A percentile compares a stretch with the other conserved stretches of the same genome.
These are phyloP conservation scores for Neurospora sp. DNA, from an alignment of 495 filamentous ascomycete species.

Conservation along the genomic window DNA sequence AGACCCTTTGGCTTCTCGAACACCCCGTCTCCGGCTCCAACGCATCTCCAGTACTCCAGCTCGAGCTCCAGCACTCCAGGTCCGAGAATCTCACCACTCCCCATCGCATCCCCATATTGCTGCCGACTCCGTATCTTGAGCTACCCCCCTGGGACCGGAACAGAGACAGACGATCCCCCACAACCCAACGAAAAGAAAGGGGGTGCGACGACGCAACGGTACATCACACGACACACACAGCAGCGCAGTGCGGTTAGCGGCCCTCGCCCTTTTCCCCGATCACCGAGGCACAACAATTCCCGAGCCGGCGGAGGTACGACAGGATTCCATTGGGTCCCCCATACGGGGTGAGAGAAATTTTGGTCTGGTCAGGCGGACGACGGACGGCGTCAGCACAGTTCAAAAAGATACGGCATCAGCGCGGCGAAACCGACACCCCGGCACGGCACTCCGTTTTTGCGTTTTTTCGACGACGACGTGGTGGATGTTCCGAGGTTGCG, in stretches of 20 bases:
- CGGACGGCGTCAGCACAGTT: background rate
- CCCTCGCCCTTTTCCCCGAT: background rate
- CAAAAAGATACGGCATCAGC: background rate
- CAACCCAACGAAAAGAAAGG: background rate
- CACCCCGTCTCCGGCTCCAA: background rate
- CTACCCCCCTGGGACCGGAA: background rate
- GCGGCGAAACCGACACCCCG: background rate
- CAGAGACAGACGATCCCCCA: background rate
- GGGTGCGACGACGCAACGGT: background rate
- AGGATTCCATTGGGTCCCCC: background rate
- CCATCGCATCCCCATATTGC: background rate
- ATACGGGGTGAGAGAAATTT: background rate
- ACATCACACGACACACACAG: background rate
- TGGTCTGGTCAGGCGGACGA: background rate
- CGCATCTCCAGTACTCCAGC: background rate
- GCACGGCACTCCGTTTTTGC: background rate
- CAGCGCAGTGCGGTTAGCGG: background rate
- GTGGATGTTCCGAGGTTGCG: background rate
- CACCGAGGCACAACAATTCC: background rate
- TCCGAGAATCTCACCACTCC: background rate
- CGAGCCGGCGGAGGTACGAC: background rate
- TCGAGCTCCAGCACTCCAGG: background rate
- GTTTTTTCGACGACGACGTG: background rate
- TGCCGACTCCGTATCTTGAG: background rate
- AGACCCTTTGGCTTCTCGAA: background rate